Evolutionary conservation across 306 rosid genomes (phyloP).

Genomic region (Pterocarpus santalinus): DNA sequence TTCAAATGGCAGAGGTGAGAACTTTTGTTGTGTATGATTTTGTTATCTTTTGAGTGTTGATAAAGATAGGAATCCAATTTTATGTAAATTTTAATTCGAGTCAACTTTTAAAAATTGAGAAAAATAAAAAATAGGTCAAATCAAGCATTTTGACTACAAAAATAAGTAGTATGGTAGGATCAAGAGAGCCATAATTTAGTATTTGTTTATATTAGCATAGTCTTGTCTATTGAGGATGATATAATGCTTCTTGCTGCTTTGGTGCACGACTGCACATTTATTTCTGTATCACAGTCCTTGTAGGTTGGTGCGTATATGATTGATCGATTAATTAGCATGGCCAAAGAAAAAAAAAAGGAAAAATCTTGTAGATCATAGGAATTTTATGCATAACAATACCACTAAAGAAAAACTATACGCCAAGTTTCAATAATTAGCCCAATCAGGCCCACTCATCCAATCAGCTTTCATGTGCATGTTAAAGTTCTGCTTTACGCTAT

Average conservation of each 20-base stretch:
- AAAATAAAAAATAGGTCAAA: not conserved
- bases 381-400: not conserved
- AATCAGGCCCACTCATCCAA: not conserved
- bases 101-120: not conserved
- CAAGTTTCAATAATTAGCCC: not conserved
- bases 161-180: not conserved
- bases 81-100: not conserved
- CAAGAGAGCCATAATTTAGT: not conserved
- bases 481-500: not conserved
- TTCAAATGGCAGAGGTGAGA: constrained; percentile 87
- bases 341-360: not conserved
- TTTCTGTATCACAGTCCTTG: not conserved
- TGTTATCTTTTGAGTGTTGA: constrained; percentile 26
- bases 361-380: not conserved
- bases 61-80: constrained; percentile 11
- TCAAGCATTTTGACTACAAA: not conserved
- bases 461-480: not conserved
- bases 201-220: constrained; percentile 5
- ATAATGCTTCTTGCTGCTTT: constrained; percentile 16
- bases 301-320: constrained; percentile 18
- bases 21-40: not conserved
- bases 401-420: not conserved
- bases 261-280: not conserved
- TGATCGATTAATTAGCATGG: constrained; percentile 14
- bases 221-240: constrained; percentile 14